These are phyloP conservation scores for Truncatella angustata DNA, from an alignment of 2,329 filamentous ascomycete species.

Conservation along the genomic window DNA sequence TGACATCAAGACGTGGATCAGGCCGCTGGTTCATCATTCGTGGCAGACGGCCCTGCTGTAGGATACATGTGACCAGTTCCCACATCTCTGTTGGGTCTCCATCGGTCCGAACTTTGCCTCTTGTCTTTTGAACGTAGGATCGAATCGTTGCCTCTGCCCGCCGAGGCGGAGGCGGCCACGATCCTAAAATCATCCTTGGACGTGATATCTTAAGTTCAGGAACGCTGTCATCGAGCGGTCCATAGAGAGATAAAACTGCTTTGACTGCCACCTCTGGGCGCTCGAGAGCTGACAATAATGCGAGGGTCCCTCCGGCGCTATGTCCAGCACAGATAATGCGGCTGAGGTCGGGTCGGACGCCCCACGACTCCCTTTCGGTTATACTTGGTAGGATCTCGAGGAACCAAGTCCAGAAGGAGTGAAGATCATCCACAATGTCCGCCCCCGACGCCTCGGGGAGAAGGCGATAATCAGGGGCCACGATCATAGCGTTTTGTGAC, in stretches of 20 bases:
- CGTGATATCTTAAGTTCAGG: conserved; percentile 6
- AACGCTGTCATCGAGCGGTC: neutral
- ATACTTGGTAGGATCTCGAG: conserved; percentile 10
- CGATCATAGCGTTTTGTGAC: conserved; percentile 38
- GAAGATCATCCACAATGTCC: conserved; percentile 45
- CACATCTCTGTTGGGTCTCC: conserved; percentile 7
- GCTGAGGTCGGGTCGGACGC: conserved; percentile 13
- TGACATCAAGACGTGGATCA: neutral
- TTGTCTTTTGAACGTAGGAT: neutral
- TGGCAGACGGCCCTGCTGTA: conserved; percentile 5
- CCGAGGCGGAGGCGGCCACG: conserved; percentile 5
- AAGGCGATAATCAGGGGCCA: conserved; percentile 49
- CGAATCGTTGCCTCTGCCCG: conserved; percentile 2
- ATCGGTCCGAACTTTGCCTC: neutral
- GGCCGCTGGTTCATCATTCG: conserved; percentile 2
- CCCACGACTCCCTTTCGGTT: conserved; percentile 3
- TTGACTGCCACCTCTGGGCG: conserved; percentile 16
- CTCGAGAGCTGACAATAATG: conserved; percentile 20
- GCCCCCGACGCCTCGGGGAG: conserved; percentile 44
- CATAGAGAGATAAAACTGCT: conserved; percentile 7
- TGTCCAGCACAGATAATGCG: conserved; percentile 17
- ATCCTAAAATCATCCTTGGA: neutral
- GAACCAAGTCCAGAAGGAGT: conserved; percentile 48
- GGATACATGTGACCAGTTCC: conserved; percentile 3
- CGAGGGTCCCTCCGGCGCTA: conserved; percentile 21